Conservation (phyloP, 1,284 basidiomycete species). For the Cryptococcus sp. region DNA sequence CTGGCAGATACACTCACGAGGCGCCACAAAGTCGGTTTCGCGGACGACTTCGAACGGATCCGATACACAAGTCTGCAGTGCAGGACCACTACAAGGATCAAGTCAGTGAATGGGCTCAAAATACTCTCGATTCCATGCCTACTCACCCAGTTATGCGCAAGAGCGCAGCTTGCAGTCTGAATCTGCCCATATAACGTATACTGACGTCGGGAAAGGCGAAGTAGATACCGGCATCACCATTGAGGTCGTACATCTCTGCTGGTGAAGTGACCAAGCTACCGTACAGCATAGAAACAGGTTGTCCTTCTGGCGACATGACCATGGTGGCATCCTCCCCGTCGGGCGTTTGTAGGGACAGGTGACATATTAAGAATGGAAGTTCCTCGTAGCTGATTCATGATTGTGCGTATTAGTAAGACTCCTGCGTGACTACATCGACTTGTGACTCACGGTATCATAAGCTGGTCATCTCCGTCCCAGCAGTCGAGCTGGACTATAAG, state of each 20-base stretch:
- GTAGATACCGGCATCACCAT: slow-evolving; percentile 74
- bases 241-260: slow-evolving; percentile 71
- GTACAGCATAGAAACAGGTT: slow-evolving; percentile 61
- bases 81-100: slow-evolving; percentile 39
- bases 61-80: slow-evolving; percentile 64
- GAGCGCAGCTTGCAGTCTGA: slow-evolving; percentile 71
- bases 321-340: slow-evolving; percentile 39
- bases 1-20: slow-evolving; percentile 60
- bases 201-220: slow-evolving; percentile 89
- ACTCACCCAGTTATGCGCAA: slow-evolving; percentile 75
- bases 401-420: not conserved
- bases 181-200: slow-evolving; percentile 72
- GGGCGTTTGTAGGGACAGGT: slow-evolving; percentile 62
- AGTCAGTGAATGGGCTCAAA: not conserved
- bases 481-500: slow-evolving; percentile 74
- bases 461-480: slow-evolving; percentile 56
- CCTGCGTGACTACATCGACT: not conserved
- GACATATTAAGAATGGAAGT: slow-evolving; percentile 77
- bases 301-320: slow-evolving; percentile 24
- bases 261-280: slow-evolving; percentile 80
- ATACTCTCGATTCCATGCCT: not conserved
- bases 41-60: slow-evolving; percentile 73
- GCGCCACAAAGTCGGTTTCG: slow-evolving; percentile 71
- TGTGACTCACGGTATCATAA: slow-evolving; percentile 54
- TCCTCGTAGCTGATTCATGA: slow-evolving; percentile 63